Base-by-base conservation (phyloP, 306 rosid genomes). In the Prinsepia uniflora region DNA sequence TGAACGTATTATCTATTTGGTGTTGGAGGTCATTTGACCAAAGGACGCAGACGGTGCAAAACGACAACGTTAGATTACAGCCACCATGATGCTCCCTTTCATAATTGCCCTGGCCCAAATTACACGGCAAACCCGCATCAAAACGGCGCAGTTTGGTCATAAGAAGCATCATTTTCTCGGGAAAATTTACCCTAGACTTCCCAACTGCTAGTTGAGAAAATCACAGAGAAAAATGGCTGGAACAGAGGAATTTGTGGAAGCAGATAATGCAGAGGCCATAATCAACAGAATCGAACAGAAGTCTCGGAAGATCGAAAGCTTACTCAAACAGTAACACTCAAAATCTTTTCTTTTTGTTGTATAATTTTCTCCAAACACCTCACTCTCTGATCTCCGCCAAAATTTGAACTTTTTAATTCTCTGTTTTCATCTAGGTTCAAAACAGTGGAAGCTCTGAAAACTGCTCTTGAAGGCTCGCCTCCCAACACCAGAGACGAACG, bases 381-480 rank as follows among this genome's bases (percentile, higher is more conserved):
- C 42, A 57, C 53, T 18, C 40, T 71, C 68, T 20, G 12, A 19
- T 3, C 5, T 43, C 22, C 34, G 4, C 34, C 73, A 11, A 14
- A 54, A 7, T 9, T 9, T 43, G 1, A n/a, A 10, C n/a, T 41
- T 20, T 2, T 69, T 8, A 0, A 14, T 40, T 7, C 47, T 49
- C 43, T 30, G 36, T 53, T 12, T 80, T 54, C 76, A 8, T 83
- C 48, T 71, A 91, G 99, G 85, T 87, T 72, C 62, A 94, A 84
- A 67, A 90, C 88, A 1, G 90, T 94, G 17, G 96, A 94, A 82
- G 96, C 99, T 30, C 92, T 94, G 24, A 94, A 87, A 87, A 94
- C 99, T 55, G 99, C 99, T 2, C 96, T 94, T 34, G 99, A 94
- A 86, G 97, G 99, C 63, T 86, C 97, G 30, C 89, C 87, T 82